These are phyloP conservation scores for Hypoxylon sp. DNA, from an alignment of 2,329 filamentous ascomycete genomes.

Conservation along the genomic window DNA sequence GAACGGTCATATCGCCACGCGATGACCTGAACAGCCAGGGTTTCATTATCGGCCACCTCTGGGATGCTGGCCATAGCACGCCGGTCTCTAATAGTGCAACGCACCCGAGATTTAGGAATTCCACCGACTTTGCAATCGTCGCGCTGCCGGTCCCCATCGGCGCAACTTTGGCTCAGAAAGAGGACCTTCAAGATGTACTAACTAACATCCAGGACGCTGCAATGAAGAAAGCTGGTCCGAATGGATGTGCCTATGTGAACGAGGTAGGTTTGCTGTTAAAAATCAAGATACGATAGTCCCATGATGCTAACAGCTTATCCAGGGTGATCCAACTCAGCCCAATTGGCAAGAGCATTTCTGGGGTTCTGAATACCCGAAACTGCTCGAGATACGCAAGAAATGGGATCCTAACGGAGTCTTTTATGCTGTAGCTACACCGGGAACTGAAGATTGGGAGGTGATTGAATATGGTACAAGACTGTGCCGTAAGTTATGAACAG, in stretches of 20 bases:
- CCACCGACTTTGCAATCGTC: constrained; percentile 53
- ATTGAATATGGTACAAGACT: constrained; percentile 48
- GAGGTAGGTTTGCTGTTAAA: constrained; percentile 49
- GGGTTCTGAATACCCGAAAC: constrained; percentile 44
- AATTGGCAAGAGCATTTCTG: constrained; percentile 50
- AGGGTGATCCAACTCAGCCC: constrained; percentile 51
- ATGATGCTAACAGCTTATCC: constrained; percentile 14
- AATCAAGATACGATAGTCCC: neutral
- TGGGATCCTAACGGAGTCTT: constrained; percentile 51
- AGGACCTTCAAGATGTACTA: constrained; percentile 55
- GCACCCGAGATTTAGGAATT: constrained; percentile 54
- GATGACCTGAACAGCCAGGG: constrained; percentile 46
- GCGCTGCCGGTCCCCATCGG: constrained; percentile 51
- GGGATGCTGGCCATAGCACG: constrained; percentile 52
- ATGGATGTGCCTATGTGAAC: constrained; percentile 59
- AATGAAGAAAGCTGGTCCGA: constrained; percentile 53
- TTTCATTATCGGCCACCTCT: constrained; percentile 55
- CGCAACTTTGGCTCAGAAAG: constrained; percentile 57
- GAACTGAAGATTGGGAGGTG: constrained; percentile 48
- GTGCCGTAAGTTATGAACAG: constrained; percentile 35
- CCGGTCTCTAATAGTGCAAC: constrained; percentile 55
- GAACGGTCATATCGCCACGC: constrained; percentile 48
- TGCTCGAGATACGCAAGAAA: constrained; percentile 45
- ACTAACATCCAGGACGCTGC: constrained; percentile 53
- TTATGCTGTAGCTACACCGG: constrained; percentile 44